Evolutionary conservation across 345 rosid genomes (phyloP).

Genomic region (Salix arbutifolia): DNA sequence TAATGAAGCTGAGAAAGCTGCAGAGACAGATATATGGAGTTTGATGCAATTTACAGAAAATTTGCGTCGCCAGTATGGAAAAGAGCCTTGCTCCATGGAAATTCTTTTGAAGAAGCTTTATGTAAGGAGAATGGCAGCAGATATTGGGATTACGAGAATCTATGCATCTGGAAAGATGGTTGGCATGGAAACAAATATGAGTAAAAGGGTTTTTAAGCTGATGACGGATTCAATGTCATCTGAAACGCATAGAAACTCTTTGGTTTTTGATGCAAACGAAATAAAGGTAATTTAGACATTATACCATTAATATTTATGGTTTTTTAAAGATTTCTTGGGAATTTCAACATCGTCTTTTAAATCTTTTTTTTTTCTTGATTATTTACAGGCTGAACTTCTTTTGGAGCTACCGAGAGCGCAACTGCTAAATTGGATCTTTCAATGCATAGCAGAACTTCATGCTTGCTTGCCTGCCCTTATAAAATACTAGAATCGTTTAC

Average conservation of each 20-base stretch:
- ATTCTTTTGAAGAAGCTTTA: slow-evolving; percentile 80
- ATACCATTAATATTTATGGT: background rate
- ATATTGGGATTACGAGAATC: slow-evolving; percentile 75
- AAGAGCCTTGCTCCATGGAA: slow-evolving; percentile 91
- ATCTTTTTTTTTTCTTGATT: background rate
- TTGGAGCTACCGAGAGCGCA: slow-evolving; percentile 88
- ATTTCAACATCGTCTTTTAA: background rate
- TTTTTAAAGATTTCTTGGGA: background rate
- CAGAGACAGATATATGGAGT: slow-evolving; percentile 71
- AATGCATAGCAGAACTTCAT: slow-evolving; percentile 82
- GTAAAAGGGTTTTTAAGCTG: slow-evolving; percentile 72
- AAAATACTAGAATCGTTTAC: slow-evolving; percentile 43
- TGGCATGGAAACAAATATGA: slow-evolving; percentile 78
- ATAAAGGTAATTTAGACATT: slow-evolving; percentile 53
- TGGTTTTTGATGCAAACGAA: slow-evolving; percentile 58
- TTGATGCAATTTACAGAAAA: slow-evolving; percentile 86
- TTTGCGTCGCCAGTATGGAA: slow-evolving; percentile 79
- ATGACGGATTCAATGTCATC: slow-evolving; percentile 71
- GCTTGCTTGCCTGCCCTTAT: slow-evolving; percentile 79
- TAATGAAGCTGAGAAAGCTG: slow-evolving; percentile 79
- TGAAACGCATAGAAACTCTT: slow-evolving; percentile 57
- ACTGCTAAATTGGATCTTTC: slow-evolving; percentile 86
- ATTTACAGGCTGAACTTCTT: slow-evolving; percentile 87
- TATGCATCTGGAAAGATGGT: slow-evolving; percentile 85
- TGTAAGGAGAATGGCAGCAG: slow-evolving; percentile 95